Percentiles rank a stretch among this genome's conserved stretches.
Evolutionary conservation across 306 rosid genomes (phyloP).

Genomic region (Potentilla sterilis): DNA sequence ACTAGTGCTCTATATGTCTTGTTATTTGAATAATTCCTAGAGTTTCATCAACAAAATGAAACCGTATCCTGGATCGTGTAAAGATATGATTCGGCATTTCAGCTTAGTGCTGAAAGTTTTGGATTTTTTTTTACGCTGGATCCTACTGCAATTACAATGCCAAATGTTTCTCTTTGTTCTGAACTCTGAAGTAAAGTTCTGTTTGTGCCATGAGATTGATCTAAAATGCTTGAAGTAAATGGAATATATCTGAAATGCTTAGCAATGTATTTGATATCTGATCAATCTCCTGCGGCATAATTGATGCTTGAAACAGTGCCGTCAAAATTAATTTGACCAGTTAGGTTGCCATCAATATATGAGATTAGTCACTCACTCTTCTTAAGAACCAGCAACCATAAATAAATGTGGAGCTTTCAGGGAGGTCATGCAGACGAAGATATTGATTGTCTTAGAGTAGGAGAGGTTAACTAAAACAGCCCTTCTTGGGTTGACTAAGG

Average conservation of each 20-base stretch:
- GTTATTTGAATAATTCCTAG: background rate
- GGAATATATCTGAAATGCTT: too few species aligned
- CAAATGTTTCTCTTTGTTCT: background rate
- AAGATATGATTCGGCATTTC: background rate
- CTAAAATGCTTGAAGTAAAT: too few species aligned
- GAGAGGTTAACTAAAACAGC: conserved; percentile 65
- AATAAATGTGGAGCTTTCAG: too few species aligned
- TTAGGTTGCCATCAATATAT: too few species aligned
- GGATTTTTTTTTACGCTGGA: background rate
- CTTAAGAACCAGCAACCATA: too few species aligned
- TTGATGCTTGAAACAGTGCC: too few species aligned
- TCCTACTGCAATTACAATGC: background rate
- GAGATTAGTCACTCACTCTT: too few species aligned
- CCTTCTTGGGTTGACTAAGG: conserved; percentile 90
- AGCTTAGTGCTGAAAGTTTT: background rate
- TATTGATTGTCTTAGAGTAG: too few species aligned
- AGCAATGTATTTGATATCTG: too few species aligned
- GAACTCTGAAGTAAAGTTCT: background rate
- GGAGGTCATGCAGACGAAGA: too few species aligned
- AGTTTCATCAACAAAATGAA: background rate
- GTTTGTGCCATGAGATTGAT: background rate
- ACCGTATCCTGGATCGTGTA: background rate
- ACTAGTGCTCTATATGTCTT: background rate
- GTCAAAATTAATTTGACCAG: too few species aligned
- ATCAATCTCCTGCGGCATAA: too few species aligned